Evolutionary conservation across 352 stramenopile species (phyloP).

Genomic region (Phytophthora pini): DNA sequence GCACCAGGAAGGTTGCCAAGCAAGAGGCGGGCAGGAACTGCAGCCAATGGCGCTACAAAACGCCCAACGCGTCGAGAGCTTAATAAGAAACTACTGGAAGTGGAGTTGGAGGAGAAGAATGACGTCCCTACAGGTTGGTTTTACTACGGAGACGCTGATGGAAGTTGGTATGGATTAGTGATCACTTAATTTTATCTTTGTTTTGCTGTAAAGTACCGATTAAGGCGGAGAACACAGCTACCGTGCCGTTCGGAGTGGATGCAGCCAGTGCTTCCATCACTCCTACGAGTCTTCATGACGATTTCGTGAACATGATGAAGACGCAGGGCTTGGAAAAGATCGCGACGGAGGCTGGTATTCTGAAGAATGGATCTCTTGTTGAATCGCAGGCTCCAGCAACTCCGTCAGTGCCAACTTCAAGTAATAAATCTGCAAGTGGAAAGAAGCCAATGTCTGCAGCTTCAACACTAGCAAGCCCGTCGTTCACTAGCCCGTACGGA

Average conservation of each 20-base stretch:
- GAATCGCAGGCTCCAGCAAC: conserved; percentile 47
- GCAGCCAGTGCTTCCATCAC: conserved; percentile 44
- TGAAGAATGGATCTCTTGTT: conserved; percentile 77
- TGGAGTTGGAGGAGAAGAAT: conserved; percentile 80
- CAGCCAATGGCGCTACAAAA: conserved; percentile 44
- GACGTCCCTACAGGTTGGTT: conserved; percentile 43
- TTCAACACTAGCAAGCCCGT: conserved; percentile 41
- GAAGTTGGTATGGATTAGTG: not conserved
- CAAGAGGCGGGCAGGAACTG: conserved; percentile 48
- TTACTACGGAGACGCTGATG: not conserved
- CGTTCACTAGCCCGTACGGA: conserved; percentile 71
- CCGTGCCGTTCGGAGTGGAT: conserved; percentile 50
- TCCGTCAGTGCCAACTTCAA: conserved; percentile 8
- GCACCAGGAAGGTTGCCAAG: conserved; percentile 44
- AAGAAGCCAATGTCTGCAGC: conserved; percentile 22
- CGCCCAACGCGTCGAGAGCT: conserved; percentile 76
- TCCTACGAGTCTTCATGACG: conserved; percentile 82
- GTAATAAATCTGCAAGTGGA: conserved; percentile 9
- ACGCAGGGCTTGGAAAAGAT: conserved; percentile 85
- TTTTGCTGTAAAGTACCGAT: conserved; percentile 6
- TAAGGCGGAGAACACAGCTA: conserved; percentile 25
- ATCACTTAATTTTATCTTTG: not conserved
- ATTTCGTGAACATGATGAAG: conserved; percentile 91
- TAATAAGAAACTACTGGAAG: conserved; percentile 75
- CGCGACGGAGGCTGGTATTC: conserved; percentile 74